Base-by-base conservation (phyloP, 768 basidiomycete species). In the Auriscalpium microsporum region DNA sequence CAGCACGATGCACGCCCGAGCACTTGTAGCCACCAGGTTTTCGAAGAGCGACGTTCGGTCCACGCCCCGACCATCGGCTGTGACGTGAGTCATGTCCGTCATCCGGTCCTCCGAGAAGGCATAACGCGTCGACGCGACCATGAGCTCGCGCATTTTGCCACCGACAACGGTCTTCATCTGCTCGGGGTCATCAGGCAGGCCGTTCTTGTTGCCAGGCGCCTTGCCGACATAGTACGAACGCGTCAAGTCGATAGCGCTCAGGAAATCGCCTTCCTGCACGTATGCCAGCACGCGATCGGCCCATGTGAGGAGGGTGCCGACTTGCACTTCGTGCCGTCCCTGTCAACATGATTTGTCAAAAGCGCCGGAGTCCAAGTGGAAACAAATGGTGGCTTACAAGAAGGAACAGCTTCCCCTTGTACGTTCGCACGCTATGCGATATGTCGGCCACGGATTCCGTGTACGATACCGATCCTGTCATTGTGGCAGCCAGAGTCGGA, bases 51-150 rank as follows among this genome's bases (percentile, higher is more conserved):
- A 75, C 0, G 94, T 96, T 48, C 90, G 79, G 69, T 98, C 95
- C 10, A 98, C 94, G 21, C 95, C 95, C 40, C 91, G 83, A 19
- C 87, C 87, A 66, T 94, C 89, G 8, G 82, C 78, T 13, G 83
- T 87, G 51, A 73, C 67, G 69, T 97, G 94, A 2, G 94, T 95
- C 42, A 78, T 80, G 67, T 98, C 96, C 21, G 78, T 84, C 82
- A 98, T 86, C 23, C 96, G 85, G 13, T 98, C 93, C 64, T 96
- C 91, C 2, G 95, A 94, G 69, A 99, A 99, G 1, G 88, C 84
- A 68, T 94, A 98, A 17, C 77, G 81, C 44, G 87, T 76, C 1
- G 96, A 96, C 2, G 96, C 93, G 10, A 74, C 71, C 85, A 99
- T 88, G 34, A 99, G 76, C 56, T 87, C 89, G 37, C 77, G 78